These are phyloP conservation scores for Penicillium sp. DNA, from an alignment of 2,329 filamentous ascomycete genomes.

Conservation along the genomic window DNA sequence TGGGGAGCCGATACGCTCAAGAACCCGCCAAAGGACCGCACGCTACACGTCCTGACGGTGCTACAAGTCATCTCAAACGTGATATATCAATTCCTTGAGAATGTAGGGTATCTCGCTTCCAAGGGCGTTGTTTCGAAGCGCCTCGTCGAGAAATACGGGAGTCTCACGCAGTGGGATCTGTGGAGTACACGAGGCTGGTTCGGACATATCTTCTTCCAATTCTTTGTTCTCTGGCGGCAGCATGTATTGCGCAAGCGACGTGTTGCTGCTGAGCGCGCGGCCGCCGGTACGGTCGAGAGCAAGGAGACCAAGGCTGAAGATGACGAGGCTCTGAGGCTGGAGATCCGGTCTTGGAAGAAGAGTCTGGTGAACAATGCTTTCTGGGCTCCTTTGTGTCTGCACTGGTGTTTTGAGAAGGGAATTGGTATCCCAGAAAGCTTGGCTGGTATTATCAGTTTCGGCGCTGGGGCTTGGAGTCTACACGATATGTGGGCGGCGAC, in stretches of 20 bases:
- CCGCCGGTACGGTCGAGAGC: slow-evolving; percentile 12
- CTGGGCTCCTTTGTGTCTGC: slow-evolving; percentile 80
- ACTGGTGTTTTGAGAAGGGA: slow-evolving; percentile 76
- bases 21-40: slow-evolving; percentile 44
- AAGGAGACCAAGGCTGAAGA: slow-evolving; percentile 32
- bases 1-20: slow-evolving; percentile 69
- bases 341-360: slow-evolving; percentile 63
- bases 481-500: slow-evolving; percentile 50
- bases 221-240: slow-evolving; percentile 63
- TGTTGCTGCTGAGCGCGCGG: slow-evolving; percentile 24
- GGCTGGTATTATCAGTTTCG: slow-evolving; percentile 60
- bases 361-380: slow-evolving; percentile 66
- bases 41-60: slow-evolving; percentile 60
- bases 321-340: slow-evolving; percentile 31
- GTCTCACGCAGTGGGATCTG: slow-evolving; percentile 63
- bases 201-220: slow-evolving; percentile 74
- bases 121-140: slow-evolving; percentile 66
- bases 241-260: slow-evolving; percentile 35
- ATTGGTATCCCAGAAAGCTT: slow-evolving; percentile 58
- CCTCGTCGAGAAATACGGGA: slow-evolving; percentile 46
- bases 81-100: slow-evolving; percentile 78
- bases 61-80: slow-evolving; percentile 69
- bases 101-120: slow-evolving; percentile 72
- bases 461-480: slow-evolving; percentile 50
- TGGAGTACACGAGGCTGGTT: slow-evolving; percentile 83